Evolutionary conservation across 805 yeast species (phyloP), one percentile per base, ranked within the genome.

Genomic region (Priceomyces medius): DNA sequence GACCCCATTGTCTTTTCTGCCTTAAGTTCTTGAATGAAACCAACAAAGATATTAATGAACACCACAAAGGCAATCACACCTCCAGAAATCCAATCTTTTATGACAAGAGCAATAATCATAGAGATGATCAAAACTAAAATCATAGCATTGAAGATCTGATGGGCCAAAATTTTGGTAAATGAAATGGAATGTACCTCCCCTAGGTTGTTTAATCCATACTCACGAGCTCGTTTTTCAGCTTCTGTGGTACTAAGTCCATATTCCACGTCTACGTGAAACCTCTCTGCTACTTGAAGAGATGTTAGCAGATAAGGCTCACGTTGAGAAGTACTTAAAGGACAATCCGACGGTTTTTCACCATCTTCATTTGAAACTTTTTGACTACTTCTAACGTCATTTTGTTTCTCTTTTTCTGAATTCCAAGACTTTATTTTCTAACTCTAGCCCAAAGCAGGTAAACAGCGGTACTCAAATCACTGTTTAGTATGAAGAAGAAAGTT

Each of bases 1-100:
- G 79, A 76, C 6, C 76, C 68, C 63, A 75, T 75, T 4, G 79
- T 76, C 31, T 70, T 61, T 48, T 75, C 80, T 8, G 80, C 80
- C 36, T 73, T 67, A 14, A 65, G 56, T 50, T 75, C 80, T 50
- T 75, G 79, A 28, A 73, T 63, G 28, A 74, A 76, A 14, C 80
- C 80, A 14, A 75, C 76, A 7, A 63, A 52, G 23, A 77, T 73
- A 44, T 75, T 75, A 24, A 75, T 58, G 3, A 65, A 54, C 3
- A 75, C 67, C 28, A 75, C 77, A 33, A 65, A 59, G 4, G 66
- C 70, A 50, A 75, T 75, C 10, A 75, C 80, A 8, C 71, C 71
- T 27, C 71, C 71, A 3, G 68, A 61, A 18, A 65, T 65, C 71
- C 71, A 65, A 49, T 65, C 71, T 38, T 53, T 56, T 38, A 65